phyloP scores from a whole-genome alignment of 148 eudicot genomes.

The Camellia sinensis region DNA sequence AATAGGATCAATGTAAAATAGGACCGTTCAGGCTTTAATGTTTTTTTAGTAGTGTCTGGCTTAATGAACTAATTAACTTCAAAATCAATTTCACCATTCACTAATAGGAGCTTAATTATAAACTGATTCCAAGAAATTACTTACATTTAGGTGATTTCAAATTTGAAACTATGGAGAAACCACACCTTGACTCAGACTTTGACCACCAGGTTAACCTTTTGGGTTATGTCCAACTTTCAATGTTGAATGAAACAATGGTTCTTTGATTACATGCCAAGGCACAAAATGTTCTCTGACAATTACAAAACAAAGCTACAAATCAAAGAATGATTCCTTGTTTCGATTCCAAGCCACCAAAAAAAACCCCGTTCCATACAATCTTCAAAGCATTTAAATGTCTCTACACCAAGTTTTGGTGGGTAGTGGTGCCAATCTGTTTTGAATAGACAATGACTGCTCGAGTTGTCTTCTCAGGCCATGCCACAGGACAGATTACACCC shows the following conservation, averaged over 20 bases:
- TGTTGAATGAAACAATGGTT: slow-evolving; percentile 13
- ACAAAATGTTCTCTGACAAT: slow-evolving; percentile 11
- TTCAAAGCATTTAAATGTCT: background rate
- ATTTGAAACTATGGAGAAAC: no score
- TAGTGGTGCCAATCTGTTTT: background rate
- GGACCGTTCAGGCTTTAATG: no score
- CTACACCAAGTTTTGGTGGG: background rate
- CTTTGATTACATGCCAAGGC: slow-evolving; percentile 34
- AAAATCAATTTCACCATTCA: no score
- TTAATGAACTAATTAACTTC: no score
- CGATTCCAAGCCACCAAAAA: slow-evolving; percentile 12
- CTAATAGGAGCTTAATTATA: no score
- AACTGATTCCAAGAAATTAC: no score
- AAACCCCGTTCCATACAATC: slow-evolving; percentile 11
- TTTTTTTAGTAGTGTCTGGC: no score
- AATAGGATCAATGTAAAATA: no score
- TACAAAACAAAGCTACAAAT: slow-evolving; percentile 15
- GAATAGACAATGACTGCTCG: slow-evolving; percentile 8
- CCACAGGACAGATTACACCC: background rate
- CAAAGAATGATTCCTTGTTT: slow-evolving; percentile 27
- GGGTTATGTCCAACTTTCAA: background rate
- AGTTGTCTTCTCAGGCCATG: slow-evolving; percentile 3
- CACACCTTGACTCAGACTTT: no score
- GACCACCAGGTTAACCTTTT: no score
- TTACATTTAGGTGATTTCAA: no score